Percentiles rank a stretch among this genome's conserved stretches.
These are phyloP conservation scores for Stemphylium vesicarium DNA, from an alignment of 2,329 filamentous ascomycete genomes.

Conservation along the genomic window DNA sequence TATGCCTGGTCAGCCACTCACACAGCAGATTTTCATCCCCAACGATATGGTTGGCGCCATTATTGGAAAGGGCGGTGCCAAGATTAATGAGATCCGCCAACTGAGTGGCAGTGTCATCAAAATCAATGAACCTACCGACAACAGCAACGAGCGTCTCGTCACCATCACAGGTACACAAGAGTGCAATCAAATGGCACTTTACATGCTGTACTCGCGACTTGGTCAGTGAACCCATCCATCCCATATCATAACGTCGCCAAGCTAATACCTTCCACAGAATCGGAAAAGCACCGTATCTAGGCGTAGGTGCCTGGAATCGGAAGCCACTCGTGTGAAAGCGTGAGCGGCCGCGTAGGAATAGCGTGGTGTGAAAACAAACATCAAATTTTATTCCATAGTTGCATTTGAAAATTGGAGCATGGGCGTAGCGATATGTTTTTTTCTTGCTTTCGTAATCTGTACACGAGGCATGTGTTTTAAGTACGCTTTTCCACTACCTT, in stretches of 20 bases:
- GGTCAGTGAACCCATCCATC: constrained; percentile 63
- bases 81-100: constrained; percentile 99
- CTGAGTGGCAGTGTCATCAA: constrained; percentile 98
- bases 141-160: constrained; percentile 96
- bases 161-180: constrained; percentile 98
- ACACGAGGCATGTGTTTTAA: constrained; percentile 6
- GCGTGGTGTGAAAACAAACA: constrained; percentile 6
- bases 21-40: constrained; percentile 98
- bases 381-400: constrained; percentile 2
- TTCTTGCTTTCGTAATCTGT: constrained; percentile 1
- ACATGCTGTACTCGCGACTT: constrained; percentile 97
- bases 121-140: constrained; percentile 99
- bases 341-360: background rate
- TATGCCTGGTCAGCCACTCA: constrained; percentile 80
- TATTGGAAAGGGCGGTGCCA: constrained; percentile 96
- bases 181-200: constrained; percentile 99
- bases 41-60: constrained; percentile 99
- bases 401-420: constrained; percentile 16
- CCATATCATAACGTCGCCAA: constrained; percentile 1
- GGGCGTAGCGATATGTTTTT: constrained; percentile 16
- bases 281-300: constrained; percentile 76
- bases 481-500: constrained; percentile 3
- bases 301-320: background rate
- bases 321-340: background rate
- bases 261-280: constrained; percentile 60